These are phyloP conservation scores for Monosporozyma solicola DNA, from an alignment of 805 yeast genomes.

Conservation along the genomic window DNA sequence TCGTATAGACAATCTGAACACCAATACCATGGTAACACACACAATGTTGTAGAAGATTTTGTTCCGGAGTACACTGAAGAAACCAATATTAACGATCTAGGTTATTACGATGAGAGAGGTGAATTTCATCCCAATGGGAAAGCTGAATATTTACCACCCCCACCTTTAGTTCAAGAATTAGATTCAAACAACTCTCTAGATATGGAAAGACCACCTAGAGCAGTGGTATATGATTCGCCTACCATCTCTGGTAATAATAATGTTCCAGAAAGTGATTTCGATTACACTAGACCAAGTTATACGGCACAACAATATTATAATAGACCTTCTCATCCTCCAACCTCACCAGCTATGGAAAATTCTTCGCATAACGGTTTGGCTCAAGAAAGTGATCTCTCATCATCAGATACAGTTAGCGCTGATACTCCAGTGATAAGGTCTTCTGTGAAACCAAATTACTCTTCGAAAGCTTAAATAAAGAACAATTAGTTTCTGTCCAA, in stretches of 20 bases:
- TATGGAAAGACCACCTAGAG: slow-evolving; percentile 14
- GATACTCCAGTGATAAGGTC: not conserved
- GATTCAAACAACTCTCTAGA: slow-evolving; percentile 38
- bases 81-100: slow-evolving; percentile 67
- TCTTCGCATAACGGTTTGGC: not conserved
- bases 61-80: slow-evolving; percentile 63
- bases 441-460: not conserved
- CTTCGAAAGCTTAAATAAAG: not conserved
- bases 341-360: not conserved
- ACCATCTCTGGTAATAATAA: slow-evolving; percentile 8
- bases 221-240: slow-evolving; percentile 1
- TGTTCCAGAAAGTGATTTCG: slow-evolving; percentile 11
- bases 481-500: not conserved
- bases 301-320: slow-evolving; percentile 2
- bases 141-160: slow-evolving; percentile 25
- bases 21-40: slow-evolving; percentile 33
- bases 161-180: slow-evolving; percentile 36
- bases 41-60: slow-evolving; percentile 34
- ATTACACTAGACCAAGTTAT: slow-evolving; percentile 12
- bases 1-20: slow-evolving; percentile 58
- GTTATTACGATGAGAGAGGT: slow-evolving; percentile 63
- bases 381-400: not conserved
- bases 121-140: slow-evolving; percentile 35
- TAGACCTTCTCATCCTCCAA: not conserved
- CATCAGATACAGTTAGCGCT: not conserved